phyloP scores from a whole-genome alignment of 495 filamentous ascomycete species.

The Hypoxylon fuscum region DNA sequence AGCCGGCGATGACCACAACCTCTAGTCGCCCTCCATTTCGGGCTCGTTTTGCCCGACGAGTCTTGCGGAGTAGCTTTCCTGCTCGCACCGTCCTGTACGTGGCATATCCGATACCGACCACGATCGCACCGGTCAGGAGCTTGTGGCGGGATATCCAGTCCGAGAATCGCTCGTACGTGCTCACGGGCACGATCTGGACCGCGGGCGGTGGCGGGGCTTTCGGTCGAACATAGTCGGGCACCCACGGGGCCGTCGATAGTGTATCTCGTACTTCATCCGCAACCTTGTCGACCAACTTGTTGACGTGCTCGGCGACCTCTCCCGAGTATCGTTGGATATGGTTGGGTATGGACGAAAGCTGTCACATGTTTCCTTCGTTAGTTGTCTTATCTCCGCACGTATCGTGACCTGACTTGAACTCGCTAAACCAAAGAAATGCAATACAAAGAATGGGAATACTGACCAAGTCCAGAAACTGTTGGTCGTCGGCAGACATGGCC shows the following conservation, averaged over 20 bases:
- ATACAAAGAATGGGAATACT: conserved; percentile 37
- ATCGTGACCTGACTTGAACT: neutral
- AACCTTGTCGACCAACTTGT: conserved; percentile 76
- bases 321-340: conserved; percentile 71
- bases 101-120: conserved; percentile 73
- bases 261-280: conserved; percentile 69
- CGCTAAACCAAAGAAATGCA: no score
- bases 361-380: conserved; percentile 29
- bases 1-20: conserved; percentile 89
- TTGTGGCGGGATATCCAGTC: conserved; percentile 76
- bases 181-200: conserved; percentile 45
- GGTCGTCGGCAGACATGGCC: conserved; percentile 69
- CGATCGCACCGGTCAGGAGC: conserved; percentile 70
- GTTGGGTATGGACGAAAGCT: conserved; percentile 78
- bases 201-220: conserved; percentile 59
- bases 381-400: conserved; percentile 6
- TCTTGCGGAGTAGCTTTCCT: conserved; percentile 66
- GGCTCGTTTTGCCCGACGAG: conserved; percentile 77
- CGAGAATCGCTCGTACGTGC: conserved; percentile 49
- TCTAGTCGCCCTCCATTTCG: conserved; percentile 87
- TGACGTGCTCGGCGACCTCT: conserved; percentile 77
- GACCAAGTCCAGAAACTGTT: conserved; percentile 69
- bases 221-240: conserved; percentile 73
- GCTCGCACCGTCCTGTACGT: conserved; percentile 71
- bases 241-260: conserved; percentile 70